phyloP scores from a whole-genome alignment of 2,329 filamentous ascomycete genomes.

The Trichoderma atroviride region DNA sequence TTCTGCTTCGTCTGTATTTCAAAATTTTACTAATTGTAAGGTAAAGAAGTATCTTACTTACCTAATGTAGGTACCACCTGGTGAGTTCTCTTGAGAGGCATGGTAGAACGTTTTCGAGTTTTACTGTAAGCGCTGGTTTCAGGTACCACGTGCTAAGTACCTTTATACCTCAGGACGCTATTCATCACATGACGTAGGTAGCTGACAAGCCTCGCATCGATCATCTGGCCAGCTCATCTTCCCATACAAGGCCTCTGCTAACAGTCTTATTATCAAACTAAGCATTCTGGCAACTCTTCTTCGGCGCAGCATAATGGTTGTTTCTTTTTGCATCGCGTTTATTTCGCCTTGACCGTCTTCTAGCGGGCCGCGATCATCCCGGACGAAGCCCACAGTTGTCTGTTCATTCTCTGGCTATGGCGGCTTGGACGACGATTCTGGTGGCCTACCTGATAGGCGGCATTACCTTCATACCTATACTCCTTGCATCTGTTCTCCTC shows the following conservation, averaged over 20 bases:
- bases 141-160: background rate
- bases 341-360: slow-evolving; percentile 14
- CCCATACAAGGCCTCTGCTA: background rate
- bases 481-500: slow-evolving; percentile 62
- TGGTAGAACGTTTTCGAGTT: no score
- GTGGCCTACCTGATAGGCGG: slow-evolving; percentile 83
- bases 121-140: no score
- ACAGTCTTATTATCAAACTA: background rate
- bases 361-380: slow-evolving; percentile 10
- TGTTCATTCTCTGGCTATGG: slow-evolving; percentile 39
- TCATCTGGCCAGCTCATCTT: slow-evolving; percentile 20
- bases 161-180: background rate
- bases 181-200: slow-evolving; percentile 24
- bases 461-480: slow-evolving; percentile 80
- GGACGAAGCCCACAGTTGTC: background rate
- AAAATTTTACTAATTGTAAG: no score
- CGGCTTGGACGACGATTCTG: slow-evolving; percentile 61
- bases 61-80: no score
- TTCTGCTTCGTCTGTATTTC: no score
- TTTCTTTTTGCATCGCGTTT: background rate
- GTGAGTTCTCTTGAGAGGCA: no score
- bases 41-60: no score
- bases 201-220: slow-evolving; percentile 9
- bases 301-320: slow-evolving; percentile 20
- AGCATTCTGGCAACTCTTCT: background rate